Percentiles rank a stretch among this genome's conserved stretches.
These are phyloP conservation scores for Mycosphaerelloides madeirae DNA, from an alignment of 2,329 filamentous ascomycete species.

Conservation along the genomic window DNA sequence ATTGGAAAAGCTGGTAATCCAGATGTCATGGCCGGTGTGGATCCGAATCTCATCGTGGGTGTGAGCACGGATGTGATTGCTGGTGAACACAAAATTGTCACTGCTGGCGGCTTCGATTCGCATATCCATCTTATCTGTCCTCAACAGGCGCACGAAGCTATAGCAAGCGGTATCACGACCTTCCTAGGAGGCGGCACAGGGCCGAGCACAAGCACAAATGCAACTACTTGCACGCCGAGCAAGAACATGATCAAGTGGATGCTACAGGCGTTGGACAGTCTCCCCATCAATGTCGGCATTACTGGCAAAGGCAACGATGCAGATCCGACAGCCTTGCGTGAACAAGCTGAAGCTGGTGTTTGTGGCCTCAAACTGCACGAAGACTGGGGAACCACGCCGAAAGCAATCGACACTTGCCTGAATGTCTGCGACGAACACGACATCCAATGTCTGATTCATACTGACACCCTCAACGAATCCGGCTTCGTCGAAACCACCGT, in stretches of 20 bases:
- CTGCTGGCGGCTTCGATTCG: constrained; percentile 81
- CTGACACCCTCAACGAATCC: constrained; percentile 91
- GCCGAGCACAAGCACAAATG: constrained; percentile 84
- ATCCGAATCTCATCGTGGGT: constrained; percentile 73
- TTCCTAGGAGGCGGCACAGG: constrained; percentile 88
- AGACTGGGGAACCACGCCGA: constrained; percentile 90
- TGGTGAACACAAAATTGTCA: constrained; percentile 84
- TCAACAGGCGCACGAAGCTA: constrained; percentile 78
- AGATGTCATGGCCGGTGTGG: constrained; percentile 90
- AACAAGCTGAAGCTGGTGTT: constrained; percentile 77
- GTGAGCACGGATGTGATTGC: constrained; percentile 89
- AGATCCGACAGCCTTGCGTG: constrained; percentile 62
- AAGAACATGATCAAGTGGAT: constrained; percentile 79
- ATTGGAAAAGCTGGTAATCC: constrained; percentile 96
- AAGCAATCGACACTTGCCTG: constrained; percentile 84
- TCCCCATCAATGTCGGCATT: constrained; percentile 85
- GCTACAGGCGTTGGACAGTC: constrained; percentile 75
- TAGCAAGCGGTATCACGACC: constrained; percentile 83
- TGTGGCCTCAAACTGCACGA: constrained; percentile 93
- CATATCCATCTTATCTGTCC: constrained; percentile 96
- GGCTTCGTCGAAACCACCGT: constrained; percentile 95
- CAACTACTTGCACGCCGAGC: constrained; percentile 89
- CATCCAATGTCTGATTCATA: constrained; percentile 90
- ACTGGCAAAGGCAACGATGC: constrained; percentile 93
- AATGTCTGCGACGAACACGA: constrained; percentile 80